phyloP scores from a whole-genome alignment of 2,329 filamentous ascomycete genomes.

The Malbranchea zuffiana region DNA sequence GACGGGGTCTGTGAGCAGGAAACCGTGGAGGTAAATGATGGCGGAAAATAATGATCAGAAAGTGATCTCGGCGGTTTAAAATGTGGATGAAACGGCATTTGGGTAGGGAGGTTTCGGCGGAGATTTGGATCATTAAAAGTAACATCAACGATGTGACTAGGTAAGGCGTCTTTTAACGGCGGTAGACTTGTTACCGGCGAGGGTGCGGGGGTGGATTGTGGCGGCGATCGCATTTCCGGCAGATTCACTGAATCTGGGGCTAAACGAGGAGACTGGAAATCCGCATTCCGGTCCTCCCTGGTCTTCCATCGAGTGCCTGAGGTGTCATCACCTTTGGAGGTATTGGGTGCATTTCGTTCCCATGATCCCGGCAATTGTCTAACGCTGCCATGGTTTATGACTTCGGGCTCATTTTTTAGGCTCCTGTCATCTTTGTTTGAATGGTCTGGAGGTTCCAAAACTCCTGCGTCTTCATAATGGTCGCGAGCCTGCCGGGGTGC shows the following conservation, averaged over 20 bases:
- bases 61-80: constrained; percentile 11
- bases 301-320: too few species aligned
- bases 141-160: constrained; percentile 17
- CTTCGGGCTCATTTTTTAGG: too few species aligned
- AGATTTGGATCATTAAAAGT: constrained; percentile 21
- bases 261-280: too few species aligned
- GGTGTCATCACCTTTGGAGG: too few species aligned
- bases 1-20: constrained; percentile 31
- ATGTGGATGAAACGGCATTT: constrained; percentile 15
- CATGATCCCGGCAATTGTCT: too few species aligned
- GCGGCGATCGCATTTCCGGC: constrained; percentile 31
- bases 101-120: constrained; percentile 16
- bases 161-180: constrained; percentile 31
- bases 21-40: constrained; percentile 15
- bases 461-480: too few species aligned
- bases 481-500: too few species aligned
- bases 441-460: too few species aligned
- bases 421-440: too few species aligned
- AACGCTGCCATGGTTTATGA: too few species aligned
- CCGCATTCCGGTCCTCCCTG: too few species aligned
- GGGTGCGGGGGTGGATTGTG: constrained; percentile 23
- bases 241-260: constrained; percentile 21
- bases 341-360: too few species aligned
- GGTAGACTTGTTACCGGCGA: constrained; percentile 32
- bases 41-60: constrained; percentile 21